Conservation (phyloP, 1,139 yeast species). For the Lodderomyces pseudojiufengensis region DNA sequence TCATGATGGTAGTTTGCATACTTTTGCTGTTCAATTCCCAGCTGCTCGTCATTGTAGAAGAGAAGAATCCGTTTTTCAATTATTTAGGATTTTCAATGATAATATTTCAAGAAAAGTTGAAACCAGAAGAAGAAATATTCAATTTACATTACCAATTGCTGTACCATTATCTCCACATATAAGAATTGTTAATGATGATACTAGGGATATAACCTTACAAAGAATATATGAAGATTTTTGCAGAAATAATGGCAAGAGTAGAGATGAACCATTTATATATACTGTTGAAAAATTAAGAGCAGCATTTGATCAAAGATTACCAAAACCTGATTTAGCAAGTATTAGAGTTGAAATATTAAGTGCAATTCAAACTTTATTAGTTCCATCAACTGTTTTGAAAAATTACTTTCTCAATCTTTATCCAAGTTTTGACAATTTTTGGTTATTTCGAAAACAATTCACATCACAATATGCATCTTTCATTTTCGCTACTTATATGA, state of each 20-base stretch:
- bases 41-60: conserved; percentile 97
- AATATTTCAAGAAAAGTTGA: conserved; percentile 79
- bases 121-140: conserved; percentile 79
- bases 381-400: conserved; percentile 81
- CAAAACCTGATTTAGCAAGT: conserved; percentile 87
- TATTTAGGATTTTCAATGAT: conserved; percentile 84
- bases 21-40: conserved; percentile 95
- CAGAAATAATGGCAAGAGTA: conserved; percentile 63
- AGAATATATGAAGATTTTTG: conserved; percentile 88
- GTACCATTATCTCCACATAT: conserved; percentile 95
- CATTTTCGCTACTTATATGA: conserved; percentile 87
- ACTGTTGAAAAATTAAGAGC: conserved; percentile 85
- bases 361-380: conserved; percentile 82
- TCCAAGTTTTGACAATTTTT: conserved; percentile 85
- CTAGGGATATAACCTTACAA: conserved; percentile 75
- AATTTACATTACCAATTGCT: conserved; percentile 85
- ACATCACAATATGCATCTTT: conserved; percentile 96
- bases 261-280: conserved; percentile 88
- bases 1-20: conserved; percentile 86
- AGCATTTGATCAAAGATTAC: conserved; percentile 88
- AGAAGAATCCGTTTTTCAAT: conserved; percentile 90
- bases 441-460: conserved; percentile 95
- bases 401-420: conserved; percentile 62
- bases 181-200: conserved; percentile 82
- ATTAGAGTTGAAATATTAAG: conserved; percentile 87